A percentile compares a stretch with the other conserved stretches of the same genome.
Conservation (phyloP, 371 early-diverging fungal species). For the Saksenaea oblongispora region DNA sequence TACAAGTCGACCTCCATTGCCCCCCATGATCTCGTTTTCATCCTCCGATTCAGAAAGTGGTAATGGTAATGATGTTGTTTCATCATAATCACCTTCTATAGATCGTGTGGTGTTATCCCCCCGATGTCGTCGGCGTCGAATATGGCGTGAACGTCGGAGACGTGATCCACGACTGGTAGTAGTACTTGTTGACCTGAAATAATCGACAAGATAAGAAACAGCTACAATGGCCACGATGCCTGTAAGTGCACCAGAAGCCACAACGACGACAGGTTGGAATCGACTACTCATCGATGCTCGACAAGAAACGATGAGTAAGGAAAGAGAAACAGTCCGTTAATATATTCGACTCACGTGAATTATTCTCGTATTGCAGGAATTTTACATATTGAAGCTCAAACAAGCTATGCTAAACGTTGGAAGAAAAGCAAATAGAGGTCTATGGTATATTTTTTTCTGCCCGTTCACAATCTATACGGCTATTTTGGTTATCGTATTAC, state of each 20-base stretch:
- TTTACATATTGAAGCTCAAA: too few species aligned
- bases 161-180: constrained; percentile 13
- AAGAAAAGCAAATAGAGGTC: too few species aligned
- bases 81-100: constrained; percentile 5
- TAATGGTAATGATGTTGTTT: neutral
- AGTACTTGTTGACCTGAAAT: neutral
- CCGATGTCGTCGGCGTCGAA: constrained; percentile 33
- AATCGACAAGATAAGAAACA: constrained; percentile 4
- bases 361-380: too few species aligned
- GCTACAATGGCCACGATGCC: constrained; percentile 15
- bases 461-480: too few species aligned
- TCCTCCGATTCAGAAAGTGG: constrained; percentile 32
- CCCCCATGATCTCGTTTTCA: constrained; percentile 12
- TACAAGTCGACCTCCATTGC: constrained; percentile 11
- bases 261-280: neutral
- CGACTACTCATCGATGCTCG: neutral
- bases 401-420: too few species aligned
- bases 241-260: constrained; percentile 13
- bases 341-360: too few species aligned
- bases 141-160: constrained; percentile 33
- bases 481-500: too few species aligned
- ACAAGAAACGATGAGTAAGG: neutral
- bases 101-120: constrained; percentile 8
- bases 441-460: too few species aligned
- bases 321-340: neutral